Conservation (phyloP, 106 monocot genomes). For the Agapanthus africanus region DNA sequence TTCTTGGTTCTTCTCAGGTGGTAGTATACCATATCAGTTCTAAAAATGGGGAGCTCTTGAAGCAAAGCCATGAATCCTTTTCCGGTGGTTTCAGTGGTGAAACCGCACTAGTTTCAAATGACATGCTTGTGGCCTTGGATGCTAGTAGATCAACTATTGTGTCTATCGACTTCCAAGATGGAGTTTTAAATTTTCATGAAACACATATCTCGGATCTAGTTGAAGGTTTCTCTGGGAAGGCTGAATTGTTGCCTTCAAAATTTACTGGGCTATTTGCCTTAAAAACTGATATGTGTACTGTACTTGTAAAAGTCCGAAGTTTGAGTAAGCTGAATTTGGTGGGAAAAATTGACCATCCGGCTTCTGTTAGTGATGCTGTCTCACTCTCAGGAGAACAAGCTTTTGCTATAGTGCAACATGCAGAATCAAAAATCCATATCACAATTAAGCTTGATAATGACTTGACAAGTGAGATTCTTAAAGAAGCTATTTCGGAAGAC, state of each 20-base stretch:
- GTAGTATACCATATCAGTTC: constrained; percentile 44
- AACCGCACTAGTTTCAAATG: constrained; percentile 33
- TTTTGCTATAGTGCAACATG: constrained; percentile 58
- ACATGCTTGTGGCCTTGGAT: constrained; percentile 76
- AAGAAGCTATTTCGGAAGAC: constrained; percentile 57
- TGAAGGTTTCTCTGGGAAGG: constrained; percentile 42
- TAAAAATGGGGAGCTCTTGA: constrained; percentile 65
- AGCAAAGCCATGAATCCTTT: constrained; percentile 38
- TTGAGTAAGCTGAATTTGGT: constrained; percentile 37
- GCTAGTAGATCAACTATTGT: constrained; percentile 46
- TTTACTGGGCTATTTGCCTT: constrained; percentile 51
- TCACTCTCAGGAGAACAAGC: constrained; percentile 53
- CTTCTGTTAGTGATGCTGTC: constrained; percentile 63
- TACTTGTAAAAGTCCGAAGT: constrained; percentile 44
- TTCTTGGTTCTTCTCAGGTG: constrained; percentile 53
- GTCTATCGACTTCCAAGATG: constrained; percentile 37
- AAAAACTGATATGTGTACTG: constrained; percentile 32
- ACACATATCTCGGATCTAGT: constrained; percentile 62
- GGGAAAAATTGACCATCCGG: constrained; percentile 39
- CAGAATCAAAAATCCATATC: constrained; percentile 38
- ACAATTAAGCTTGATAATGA: constrained; percentile 51
- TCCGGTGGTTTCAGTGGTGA: constrained; percentile 53
- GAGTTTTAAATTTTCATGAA: constrained; percentile 38
- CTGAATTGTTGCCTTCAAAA: constrained; percentile 49
- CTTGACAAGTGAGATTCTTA: constrained; percentile 28